phyloP scores from a whole-genome alignment of 176 grass and related monocot species.

The Cenchrus purpureus region DNA sequence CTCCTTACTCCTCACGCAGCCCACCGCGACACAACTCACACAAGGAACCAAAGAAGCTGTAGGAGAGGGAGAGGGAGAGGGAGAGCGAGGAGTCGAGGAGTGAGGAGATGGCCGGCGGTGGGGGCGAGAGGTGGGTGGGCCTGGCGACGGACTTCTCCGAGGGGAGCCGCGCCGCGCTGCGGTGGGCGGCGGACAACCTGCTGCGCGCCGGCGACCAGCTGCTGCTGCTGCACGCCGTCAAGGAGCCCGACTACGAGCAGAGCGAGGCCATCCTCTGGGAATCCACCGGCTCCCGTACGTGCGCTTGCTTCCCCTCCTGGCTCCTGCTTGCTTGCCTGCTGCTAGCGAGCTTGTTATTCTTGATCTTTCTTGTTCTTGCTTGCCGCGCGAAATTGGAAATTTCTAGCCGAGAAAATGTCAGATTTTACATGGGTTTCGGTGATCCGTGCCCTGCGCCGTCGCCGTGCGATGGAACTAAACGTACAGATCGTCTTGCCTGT shows the following conservation, averaged over 20 bases:
- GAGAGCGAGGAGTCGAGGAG: neutral
- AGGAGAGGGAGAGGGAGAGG: neutral
- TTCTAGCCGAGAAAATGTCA: neutral
- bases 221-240: constrained; percentile 65
- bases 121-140: constrained; percentile 57
- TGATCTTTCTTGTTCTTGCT: neutral
- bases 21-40: neutral
- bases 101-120: constrained; percentile 33
- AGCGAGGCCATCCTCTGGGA: constrained; percentile 86
- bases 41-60: neutral
- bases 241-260: constrained; percentile 72
- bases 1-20: neutral
- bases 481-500: neutral
- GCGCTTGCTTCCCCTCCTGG: neutral
- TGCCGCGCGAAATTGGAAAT: neutral
- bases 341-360: neutral
- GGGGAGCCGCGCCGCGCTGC: constrained; percentile 67
- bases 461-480: neutral
- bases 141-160: constrained; percentile 76
- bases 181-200: constrained; percentile 75
- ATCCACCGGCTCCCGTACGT: constrained; percentile 63
- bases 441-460: neutral
- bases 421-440: neutral
- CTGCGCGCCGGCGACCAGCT: constrained; percentile 70
- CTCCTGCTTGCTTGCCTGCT: neutral